Evolutionary conservation across 1,284 basidiomycete species (phyloP), one percentile per base, ranked within the genome.

Genomic region (Coniophora puteana): DNA sequence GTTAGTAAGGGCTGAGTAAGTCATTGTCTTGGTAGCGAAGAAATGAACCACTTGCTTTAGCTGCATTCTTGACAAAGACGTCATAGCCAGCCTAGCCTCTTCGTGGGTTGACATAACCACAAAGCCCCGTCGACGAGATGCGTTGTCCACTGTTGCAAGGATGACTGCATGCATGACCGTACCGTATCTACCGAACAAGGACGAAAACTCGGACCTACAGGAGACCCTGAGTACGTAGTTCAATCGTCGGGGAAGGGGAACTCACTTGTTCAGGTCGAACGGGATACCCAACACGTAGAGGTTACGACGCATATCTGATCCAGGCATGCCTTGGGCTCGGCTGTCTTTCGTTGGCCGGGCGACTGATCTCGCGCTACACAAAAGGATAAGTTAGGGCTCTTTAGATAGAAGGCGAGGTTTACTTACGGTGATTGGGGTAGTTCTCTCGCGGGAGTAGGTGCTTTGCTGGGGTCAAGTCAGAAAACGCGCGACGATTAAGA

Each of bases 231-330:
- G 26, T 36, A 40, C 46, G 33, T 30, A 16, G 27, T 29, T 7
- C 32, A 12, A 10, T 21, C 23, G 12, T 33, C 4, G 17, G 37
- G 36, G 29, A 30, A 44, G 29, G 24, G 27, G 33, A 23, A 54
- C 73, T 43, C 55, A 86, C 85, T 86, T 85, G 22, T 78, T 80
- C 23, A 89, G 68, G 51, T 83, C 79, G 52, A 87, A 87, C 4
- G 86, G 86, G 36, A 89, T 58, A 13, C 86, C 86, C 17, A 89
- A 75, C 22, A 89, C 85, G 50, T 89, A 89, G 33, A 89, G 74
- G 55, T 89, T 89, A 43, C 85, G 74, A 38, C 86, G 82, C 42
- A 59, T 54, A 50, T 87, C 84, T 24, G n/a, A n/a, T n/a, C n/a
- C 80, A 22, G 76, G 72, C 78, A 83, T 78, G 53, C 76, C 77